phyloP scores from a whole-genome alignment of 1,284 basidiomycete species.

The Ceratobasidium sp. region DNA sequence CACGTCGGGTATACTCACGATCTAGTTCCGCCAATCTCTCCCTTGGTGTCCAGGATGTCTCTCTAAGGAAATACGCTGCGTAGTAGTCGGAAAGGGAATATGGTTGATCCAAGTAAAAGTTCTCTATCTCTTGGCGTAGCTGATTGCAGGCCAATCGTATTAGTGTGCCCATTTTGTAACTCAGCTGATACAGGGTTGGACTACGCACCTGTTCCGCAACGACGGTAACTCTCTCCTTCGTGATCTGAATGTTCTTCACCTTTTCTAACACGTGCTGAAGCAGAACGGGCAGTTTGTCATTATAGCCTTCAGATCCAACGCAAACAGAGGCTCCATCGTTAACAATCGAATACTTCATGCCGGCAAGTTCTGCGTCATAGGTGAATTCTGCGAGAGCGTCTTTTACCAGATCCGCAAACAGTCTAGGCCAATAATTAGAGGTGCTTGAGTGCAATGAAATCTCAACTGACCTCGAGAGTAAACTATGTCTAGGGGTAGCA shows the following conservation, averaged over 20 bases:
- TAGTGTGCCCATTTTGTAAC: conserved; percentile 3
- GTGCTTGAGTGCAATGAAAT: conserved; percentile 4
- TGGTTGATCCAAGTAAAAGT: conserved; percentile 87
- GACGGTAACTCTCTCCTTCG: conserved; percentile 77
- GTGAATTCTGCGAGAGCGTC: conserved; percentile 91
- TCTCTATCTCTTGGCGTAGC: conserved; percentile 79
- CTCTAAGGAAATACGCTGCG: conserved; percentile 71
- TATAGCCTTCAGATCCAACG: conserved; percentile 84
- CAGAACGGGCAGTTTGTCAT: conserved; percentile 89
- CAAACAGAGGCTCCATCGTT: conserved; percentile 73
- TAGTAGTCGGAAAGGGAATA: conserved; percentile 85
- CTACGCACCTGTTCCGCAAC: conserved; percentile 81
- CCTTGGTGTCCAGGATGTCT: conserved; percentile 78
- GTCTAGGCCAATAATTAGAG: conserved; percentile 55
- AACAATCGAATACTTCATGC: conserved; percentile 79
- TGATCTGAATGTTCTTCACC: conserved; percentile 72
- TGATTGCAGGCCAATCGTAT: conserved; percentile 47
- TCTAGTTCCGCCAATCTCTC: conserved; percentile 83
- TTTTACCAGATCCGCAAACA: conserved; percentile 87
- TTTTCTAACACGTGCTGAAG: conserved; percentile 78
- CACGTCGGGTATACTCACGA: conserved; percentile 59
- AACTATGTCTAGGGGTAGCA: conserved; percentile 61
- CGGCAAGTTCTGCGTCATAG: conserved; percentile 94
- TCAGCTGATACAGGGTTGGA: conserved; percentile 35
- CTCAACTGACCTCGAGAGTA: conserved; percentile 65